These are phyloP conservation scores for Escovopsis sp. DNA, from an alignment of 2,329 filamentous ascomycete genomes.

Conservation along the genomic window DNA sequence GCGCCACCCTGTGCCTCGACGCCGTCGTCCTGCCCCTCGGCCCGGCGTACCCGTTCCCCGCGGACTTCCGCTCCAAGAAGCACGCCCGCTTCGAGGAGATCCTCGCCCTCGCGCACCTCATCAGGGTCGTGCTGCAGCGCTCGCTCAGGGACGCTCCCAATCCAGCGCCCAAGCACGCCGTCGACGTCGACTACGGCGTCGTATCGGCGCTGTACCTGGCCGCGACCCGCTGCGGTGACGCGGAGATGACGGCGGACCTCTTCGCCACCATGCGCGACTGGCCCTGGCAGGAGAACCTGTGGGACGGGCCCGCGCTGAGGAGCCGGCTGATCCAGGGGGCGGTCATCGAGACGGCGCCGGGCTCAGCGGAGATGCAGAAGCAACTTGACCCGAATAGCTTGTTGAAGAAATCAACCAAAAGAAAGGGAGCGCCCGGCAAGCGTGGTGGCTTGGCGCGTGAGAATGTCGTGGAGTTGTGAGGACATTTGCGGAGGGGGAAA, in stretches of 20 bases:
- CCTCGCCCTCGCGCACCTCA: constrained; percentile 3
- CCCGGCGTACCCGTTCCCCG: constrained; percentile 1
- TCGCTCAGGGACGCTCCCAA: not conserved
- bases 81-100: constrained; percentile 4
- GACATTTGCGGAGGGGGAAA: too few species aligned
- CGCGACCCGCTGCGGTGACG: constrained; percentile 4
- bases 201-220: constrained; percentile 7
- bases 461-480: too few species aligned
- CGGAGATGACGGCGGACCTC: constrained; percentile 3
- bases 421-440: too few species aligned
- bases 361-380: not conserved
- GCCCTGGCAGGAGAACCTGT: constrained; percentile 8
- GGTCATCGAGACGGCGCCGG: not conserved
- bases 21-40: not conserved
- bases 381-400: too few species aligned
- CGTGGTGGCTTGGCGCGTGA: too few species aligned
- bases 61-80: not conserved
- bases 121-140: not conserved
- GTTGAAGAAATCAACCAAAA: too few species aligned
- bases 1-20: constrained; percentile 3
- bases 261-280: constrained; percentile 6
- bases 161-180: not conserved
- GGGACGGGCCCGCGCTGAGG: constrained; percentile 9
- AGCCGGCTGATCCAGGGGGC: constrained; percentile 4
- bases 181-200: constrained; percentile 7